Percentiles rank a stretch among this genome's conserved stretches.
phyloP scores from a whole-genome alignment of 1,139 yeast species.

The Suhomyces atakaporum region DNA sequence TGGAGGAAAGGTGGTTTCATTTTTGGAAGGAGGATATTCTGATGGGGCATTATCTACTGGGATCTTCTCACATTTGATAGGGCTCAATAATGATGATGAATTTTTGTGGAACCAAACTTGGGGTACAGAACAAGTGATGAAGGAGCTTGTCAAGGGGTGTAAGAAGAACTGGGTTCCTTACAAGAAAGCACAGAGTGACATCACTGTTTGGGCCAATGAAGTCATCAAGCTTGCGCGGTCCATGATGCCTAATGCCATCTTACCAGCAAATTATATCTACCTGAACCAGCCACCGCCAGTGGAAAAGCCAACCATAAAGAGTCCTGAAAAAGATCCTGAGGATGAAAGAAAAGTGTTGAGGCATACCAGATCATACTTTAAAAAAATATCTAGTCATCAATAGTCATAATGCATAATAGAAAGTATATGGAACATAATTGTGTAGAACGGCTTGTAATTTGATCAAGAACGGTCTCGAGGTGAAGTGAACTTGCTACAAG shows the following conservation, averaged over 20 bases:
- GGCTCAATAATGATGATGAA: conserved; percentile 50
- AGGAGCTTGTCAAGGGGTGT: conserved; percentile 70
- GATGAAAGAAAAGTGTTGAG: conserved; percentile 35
- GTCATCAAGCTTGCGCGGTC: conserved; percentile 68
- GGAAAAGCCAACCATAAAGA: conserved; percentile 16
- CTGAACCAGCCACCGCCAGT: conserved; percentile 23
- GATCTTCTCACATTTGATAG: conserved; percentile 74
- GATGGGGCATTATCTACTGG: conserved; percentile 84
- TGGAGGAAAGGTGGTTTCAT: conserved; percentile 64
- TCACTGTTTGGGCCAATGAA: conserved; percentile 67
- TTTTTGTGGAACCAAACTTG: conserved; percentile 62
- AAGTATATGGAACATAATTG: too few relatives aligned
- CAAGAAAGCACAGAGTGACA: conserved; percentile 47
- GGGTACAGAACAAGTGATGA: conserved; percentile 65
- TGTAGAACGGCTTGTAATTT: too few relatives aligned
- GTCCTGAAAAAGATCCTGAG: conserved; percentile 32
- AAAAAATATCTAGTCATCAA: conserved; percentile 24
- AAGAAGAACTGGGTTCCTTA: conserved; percentile 65
- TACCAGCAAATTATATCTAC: conserved; percentile 43
- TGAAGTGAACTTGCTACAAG: too few relatives aligned
- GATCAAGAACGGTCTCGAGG: too few relatives aligned
- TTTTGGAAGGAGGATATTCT: conserved; percentile 86
- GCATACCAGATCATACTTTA: conserved; percentile 45
- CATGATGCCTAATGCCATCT: conserved; percentile 62
- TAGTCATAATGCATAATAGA: too few relatives aligned